Base-by-base conservation (phyloP, 257 asterid species). In the Eustoma russellianum region DNA sequence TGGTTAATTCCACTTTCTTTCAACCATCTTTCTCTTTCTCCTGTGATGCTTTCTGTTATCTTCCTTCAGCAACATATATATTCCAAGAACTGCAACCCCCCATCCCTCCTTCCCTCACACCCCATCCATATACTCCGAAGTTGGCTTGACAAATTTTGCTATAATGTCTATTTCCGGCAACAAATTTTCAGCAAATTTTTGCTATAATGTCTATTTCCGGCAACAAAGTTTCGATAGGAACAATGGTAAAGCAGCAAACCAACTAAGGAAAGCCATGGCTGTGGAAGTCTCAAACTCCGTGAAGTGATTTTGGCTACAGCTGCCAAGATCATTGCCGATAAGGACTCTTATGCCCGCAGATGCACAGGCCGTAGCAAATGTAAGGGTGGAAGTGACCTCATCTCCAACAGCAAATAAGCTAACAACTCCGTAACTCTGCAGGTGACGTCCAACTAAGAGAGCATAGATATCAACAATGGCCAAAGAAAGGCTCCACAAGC, bases 311-410 rank as follows among this genome's bases (percentile, higher is more conserved):
- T 61, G 77, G 41, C 69, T 69, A 55, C 98, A 91, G 18, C 70
- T 79, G 13, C 82, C 88, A 7, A 88, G 79, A 64, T 91, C 97
- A 14, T 88, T 87, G 53, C 95, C 94, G 0, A 91, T 82, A 17
- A 91, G 86, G 48, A 91, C 98, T 6, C 97, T 91, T 53, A 91
- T 91, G 70, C 98, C 98, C 9, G 98, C 98, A 52, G 95, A 82
- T 46, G 97, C 95, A 70, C 95, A 87, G 15, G 97, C 98, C 59
- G 97, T 94, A 5, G 97, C 94, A 77, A 91, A 91, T 43, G 81
- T 91, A 53, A 91, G 86, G 78, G 93, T 91, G 33, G 86, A 84
- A 13, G 83, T 72, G 53, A 88, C 95, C 95, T 91, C 98, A 72
- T 91, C 97, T 70, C 98, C 98, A 52, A 91, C 62, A 57, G 98